Evolutionary conservation across 257 asterid genomes (phyloP).

Genomic region (Gynochthodes officinalis): DNA sequence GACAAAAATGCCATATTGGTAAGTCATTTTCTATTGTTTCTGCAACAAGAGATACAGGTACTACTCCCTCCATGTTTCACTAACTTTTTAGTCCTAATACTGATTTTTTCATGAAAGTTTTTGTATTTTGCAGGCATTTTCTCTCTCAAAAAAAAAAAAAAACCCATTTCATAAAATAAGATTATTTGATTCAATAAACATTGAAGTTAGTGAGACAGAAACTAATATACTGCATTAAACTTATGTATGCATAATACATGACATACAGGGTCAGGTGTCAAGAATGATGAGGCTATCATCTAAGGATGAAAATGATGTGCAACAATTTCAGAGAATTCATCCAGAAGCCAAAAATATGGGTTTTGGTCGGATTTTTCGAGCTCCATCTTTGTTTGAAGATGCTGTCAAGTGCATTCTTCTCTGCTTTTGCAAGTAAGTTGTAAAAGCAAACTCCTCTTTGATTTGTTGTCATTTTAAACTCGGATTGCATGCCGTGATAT

Average conservation of each 20-base stretch:
- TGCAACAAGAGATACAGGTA: background rate
- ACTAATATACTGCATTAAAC: no score
- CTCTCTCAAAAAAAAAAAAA: no score
- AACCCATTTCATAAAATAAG: no score
- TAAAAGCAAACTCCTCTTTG: background rate
- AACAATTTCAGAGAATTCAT: conserved; percentile 32
- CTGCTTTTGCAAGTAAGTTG: conserved; percentile 31
- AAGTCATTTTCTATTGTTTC: background rate
- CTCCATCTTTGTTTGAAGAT: conserved; percentile 56
- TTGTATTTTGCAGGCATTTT: no score
- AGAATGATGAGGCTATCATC: conserved; percentile 49
- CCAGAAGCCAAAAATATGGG: conserved; percentile 32
- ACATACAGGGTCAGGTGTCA: conserved; percentile 37
- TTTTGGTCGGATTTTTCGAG: conserved; percentile 47
- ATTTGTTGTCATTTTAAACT: no score
- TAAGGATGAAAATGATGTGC: conserved; percentile 27
- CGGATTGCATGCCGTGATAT: background rate
- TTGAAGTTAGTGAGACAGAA: no score
- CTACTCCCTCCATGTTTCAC: background rate
- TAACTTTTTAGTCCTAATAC: background rate
- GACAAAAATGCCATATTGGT: conserved; percentile 30
- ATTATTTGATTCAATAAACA: no score
- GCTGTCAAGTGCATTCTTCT: conserved; percentile 48
- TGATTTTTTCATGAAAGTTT: background rate
- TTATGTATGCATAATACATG: no score